Evolutionary conservation across 208 protist genomes (phyloP), one percentile per base, ranked within the genome.

Genomic region (Sergeia podlipaevii): DNA sequence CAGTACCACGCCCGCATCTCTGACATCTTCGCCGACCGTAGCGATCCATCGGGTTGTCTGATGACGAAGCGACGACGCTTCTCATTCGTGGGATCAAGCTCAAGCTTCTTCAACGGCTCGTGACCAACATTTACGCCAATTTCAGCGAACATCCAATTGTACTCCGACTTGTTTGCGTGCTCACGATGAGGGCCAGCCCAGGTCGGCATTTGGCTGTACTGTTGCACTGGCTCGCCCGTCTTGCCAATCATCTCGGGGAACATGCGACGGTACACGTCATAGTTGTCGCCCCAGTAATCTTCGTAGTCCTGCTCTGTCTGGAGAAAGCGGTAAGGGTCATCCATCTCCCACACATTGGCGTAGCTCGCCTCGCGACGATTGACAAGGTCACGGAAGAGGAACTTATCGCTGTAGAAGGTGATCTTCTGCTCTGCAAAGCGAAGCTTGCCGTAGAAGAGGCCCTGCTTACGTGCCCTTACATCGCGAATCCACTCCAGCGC

Each of bases 131-230:
- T 97, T 37, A 96, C 89, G 51, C 88, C 87, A 50, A 97, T 97
- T 53, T 97, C 89, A 17, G 92, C 92, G 65, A 97, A 97, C 85
- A 97, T 92, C 89, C 92, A 97, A 65, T 97, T 97, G 63, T 94
- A 84, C 65, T 93, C 78, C 7, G 89, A 95, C 57, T 93, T 95
- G 60, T 93, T 95, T 7, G 85, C 86, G 64, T 94, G 90, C 43
- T 94, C 82, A 23, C 87, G 86, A 58, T 96, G 87, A 53, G 86
- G 87, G 4, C 90, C 90, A 7, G 90, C 80, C 90, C 90, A 96
- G n/a, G 84, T 64, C 18, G 90, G 87, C 85, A 93, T 89, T 59
- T 95, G 89, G 53, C 86, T 82, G 69, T 97, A 97, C 74, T 97
- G 89, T 71, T 96, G 86, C 55, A 97, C 89, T 13, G 92, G 92